phyloP scores from a whole-genome alignment of 108 stramenopile genomes.

The Seminavis robusta region DNA sequence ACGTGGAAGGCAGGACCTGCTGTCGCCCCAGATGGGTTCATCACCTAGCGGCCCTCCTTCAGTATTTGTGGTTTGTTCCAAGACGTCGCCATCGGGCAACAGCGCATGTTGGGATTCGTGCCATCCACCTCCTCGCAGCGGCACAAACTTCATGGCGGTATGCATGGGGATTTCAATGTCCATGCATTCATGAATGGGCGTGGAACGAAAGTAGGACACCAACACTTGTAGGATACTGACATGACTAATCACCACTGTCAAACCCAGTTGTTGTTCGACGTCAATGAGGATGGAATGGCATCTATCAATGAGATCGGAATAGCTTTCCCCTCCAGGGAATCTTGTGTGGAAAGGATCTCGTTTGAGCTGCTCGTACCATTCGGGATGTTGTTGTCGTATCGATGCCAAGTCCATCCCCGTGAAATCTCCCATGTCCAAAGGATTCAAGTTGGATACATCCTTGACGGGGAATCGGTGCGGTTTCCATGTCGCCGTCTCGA shows the following conservation, averaged over 20 bases:
- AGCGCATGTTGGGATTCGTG: conserved; percentile 52
- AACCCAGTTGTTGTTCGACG: conserved; percentile 84
- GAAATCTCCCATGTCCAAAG: conserved; percentile 89
- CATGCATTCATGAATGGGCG: conserved; percentile 75
- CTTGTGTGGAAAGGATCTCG: conserved; percentile 77
- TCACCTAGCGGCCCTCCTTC: too few species aligned
- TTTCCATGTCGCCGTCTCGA: conserved; percentile 72
- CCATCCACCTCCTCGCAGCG: conserved; percentile 84
- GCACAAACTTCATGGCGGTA: conserved; percentile 84
- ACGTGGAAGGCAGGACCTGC: too few species aligned
- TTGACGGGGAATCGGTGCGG: conserved; percentile 36
- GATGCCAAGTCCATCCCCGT: conserved; percentile 82
- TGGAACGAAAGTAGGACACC: conserved; percentile 82
- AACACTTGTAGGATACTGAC: conserved; percentile 84
- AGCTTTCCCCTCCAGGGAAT: conserved; percentile 92
- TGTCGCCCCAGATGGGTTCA: too few species aligned
- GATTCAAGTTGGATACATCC: conserved; percentile 84
- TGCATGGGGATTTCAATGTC: conserved; percentile 83
- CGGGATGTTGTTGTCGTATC: conserved; percentile 54
- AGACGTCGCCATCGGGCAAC: too few species aligned
- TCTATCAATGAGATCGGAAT: conserved; percentile 75
- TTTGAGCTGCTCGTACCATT: conserved; percentile 67
- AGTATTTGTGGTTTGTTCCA: too few species aligned
- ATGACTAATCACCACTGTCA: conserved; percentile 84
- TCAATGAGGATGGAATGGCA: conserved; percentile 81